Base-by-base conservation (phyloP, 371 early-diverging fungal genomes). In the Pancytospora epiphaga region DNA sequence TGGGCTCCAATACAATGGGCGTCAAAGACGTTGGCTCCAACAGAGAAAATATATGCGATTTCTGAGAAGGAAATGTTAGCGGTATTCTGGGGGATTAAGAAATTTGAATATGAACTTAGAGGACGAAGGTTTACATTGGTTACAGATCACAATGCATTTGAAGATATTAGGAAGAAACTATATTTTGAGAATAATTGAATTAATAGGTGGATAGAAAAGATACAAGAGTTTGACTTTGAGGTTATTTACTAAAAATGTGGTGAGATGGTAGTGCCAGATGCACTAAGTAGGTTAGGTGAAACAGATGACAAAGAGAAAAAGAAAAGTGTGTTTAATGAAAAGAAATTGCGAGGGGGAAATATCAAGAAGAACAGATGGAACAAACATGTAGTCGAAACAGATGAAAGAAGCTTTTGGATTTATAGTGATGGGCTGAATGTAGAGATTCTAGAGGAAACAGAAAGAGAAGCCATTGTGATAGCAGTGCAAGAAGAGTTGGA, bases 141-240 rank as follows among this genome's bases (percentile, higher is more conserved):
- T 39, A 73, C 73, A 3, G 77, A 77, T 51, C 73, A 77, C 43
- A 77, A 73, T 63, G 66, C 74, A 22, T 19, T 73, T 61, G 43
- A 1, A 37, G 22, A 62, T 12, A 54, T 68, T 1, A 62, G 34
- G 70, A 65, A 62, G 25, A 77, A 71, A 50, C 36, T 15, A 40
- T n/a, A 52, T 9, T 70, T 70, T 43, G 30, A 52, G 47, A 62
- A 62, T 33, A 9, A 3, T 19, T 67, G 69, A 69, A 27, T 74
- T 33, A 50, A 70, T 4, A 77, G 73, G 51, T 65, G 60, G 70
- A n/a, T 49, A 19, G 66, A 73, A 32, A 58, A 47, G n/a, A 37
- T 75, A 37, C 37, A 50, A 50, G 36, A 49, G 39, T 70, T 40
- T 54, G 58, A 73, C 49, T 70, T 77, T 33, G 39, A 3, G 32